A percentile compares a stretch with the other conserved stretches of the same genome.
Conservation (phyloP, 768 basidiomycete species). For the Auriscalpium vulgare region DNA sequence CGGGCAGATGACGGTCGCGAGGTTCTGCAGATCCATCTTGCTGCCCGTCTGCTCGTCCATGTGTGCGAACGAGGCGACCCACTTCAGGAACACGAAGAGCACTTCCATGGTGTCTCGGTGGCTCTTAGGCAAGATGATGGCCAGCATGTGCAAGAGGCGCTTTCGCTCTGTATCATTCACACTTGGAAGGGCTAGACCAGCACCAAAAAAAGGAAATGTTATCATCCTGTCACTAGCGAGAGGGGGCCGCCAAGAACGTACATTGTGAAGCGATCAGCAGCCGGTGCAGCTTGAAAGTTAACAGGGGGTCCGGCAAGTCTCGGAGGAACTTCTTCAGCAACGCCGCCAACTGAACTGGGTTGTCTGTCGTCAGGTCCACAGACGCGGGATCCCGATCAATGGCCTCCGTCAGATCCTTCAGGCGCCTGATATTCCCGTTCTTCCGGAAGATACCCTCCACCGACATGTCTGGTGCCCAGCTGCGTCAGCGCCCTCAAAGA, state of each 20-base stretch:
- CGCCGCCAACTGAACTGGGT: constrained; percentile 94
- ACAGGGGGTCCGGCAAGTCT: constrained; percentile 90
- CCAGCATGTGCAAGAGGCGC: constrained; percentile 78
- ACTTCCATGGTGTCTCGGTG: constrained; percentile 98
- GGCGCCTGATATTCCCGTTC: constrained; percentile 92
- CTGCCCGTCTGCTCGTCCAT: constrained; percentile 95
- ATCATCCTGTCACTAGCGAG: neutral
- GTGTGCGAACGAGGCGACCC: constrained; percentile 99
- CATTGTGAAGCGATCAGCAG: constrained; percentile 84
- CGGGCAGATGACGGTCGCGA: constrained; percentile 97
- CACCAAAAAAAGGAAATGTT: neutral
- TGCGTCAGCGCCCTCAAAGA: constrained; percentile 1
- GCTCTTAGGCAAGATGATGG: constrained; percentile 80
- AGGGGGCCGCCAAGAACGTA: constrained; percentile 32
- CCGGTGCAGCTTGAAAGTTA: constrained; percentile 91
- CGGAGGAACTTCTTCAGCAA: constrained; percentile 95
- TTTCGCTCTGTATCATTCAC: constrained; percentile 59
- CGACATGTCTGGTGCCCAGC: constrained; percentile 74
- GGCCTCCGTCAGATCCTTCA: constrained; percentile 85
- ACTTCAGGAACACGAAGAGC: constrained; percentile 95
- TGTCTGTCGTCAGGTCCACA: constrained; percentile 89
- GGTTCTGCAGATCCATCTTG: constrained; percentile 95
- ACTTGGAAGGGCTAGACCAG: constrained; percentile 56
- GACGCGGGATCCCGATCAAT: constrained; percentile 91
- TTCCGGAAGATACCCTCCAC: constrained; percentile 98